A percentile compares a stretch with the other conserved stretches of the same genome.
Evolutionary conservation across 306 rosid genomes (phyloP).

Genomic region (Prunus davidiana): DNA sequence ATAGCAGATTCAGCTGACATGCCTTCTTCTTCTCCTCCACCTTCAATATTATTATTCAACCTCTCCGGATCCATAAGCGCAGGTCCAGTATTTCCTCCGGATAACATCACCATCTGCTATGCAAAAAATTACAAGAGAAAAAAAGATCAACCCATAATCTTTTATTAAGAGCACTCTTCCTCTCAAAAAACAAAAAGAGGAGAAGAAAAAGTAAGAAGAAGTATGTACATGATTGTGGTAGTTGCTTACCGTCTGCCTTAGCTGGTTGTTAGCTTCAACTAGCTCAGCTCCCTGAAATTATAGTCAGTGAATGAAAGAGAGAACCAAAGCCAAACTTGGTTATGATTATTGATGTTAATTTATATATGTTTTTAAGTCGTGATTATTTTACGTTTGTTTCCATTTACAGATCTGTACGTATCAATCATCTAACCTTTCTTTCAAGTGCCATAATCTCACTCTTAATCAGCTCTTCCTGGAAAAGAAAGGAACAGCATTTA

Average conservation of each 20-base stretch:
- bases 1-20: conserved; percentile 31
- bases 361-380: neutral
- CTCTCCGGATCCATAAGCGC: neutral
- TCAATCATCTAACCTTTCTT: conserved; percentile 25
- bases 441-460: conserved; percentile 29
- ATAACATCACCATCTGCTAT: conserved; percentile 25
- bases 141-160: too few species aligned
- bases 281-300: conserved; percentile 26
- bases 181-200: neutral
- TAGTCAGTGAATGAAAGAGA: neutral
- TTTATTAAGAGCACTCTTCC: too few species aligned
- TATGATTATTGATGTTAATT: too few species aligned
- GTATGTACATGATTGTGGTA: neutral
- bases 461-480: conserved; percentile 30
- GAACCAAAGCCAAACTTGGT: neutral
- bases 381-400: too few species aligned
- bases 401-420: too few species aligned
- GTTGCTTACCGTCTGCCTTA: conserved; percentile 27
- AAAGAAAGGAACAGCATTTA: neutral
- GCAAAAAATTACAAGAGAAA: neutral
- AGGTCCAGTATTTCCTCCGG: too few species aligned
- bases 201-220: neutral
- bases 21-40: conserved; percentile 17
- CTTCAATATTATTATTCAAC: neutral
- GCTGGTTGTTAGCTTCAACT: conserved; percentile 25